Evolutionary conservation across 2,329 filamentous ascomycete species (phyloP).

Genomic region (Ascochyta pisi): DNA sequence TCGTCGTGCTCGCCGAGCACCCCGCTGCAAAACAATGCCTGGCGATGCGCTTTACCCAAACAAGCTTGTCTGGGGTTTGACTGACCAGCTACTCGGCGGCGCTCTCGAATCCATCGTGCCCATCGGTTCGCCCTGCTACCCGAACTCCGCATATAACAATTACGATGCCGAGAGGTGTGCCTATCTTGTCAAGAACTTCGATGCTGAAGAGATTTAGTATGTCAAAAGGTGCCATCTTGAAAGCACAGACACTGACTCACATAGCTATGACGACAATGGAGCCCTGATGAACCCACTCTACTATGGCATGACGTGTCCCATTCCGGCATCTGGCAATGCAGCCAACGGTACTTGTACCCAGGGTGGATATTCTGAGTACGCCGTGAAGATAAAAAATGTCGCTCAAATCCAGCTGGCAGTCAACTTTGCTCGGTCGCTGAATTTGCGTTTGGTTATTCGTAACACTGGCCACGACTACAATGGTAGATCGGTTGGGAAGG

Average conservation of each 20-base stretch:
- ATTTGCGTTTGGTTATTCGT: conserved; percentile 42
- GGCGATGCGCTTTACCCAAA: conserved; percentile 35
- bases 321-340: conserved; percentile 23
- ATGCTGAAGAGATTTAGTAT: conserved; percentile 32
- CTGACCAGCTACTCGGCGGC: conserved; percentile 32
- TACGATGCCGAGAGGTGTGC: conserved; percentile 37
- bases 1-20: conserved; percentile 18
- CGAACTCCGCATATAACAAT: conserved; percentile 36
- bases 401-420: conserved; percentile 44
- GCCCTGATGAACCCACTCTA: conserved; percentile 40
- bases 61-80: conserved; percentile 28
- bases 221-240: not conserved
- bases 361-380: conserved; percentile 38
- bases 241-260: not conserved
- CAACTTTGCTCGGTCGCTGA: conserved; percentile 40
- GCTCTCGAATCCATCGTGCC: conserved; percentile 37
- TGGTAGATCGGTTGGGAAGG: conserved; percentile 37
- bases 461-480: conserved; percentile 46
- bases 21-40: conserved; percentile 39
- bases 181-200: conserved; percentile 24
- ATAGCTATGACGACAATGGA: conserved; percentile 32
- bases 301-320: conserved; percentile 38
- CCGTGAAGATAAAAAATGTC: conserved; percentile 37
- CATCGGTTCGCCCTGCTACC: conserved; percentile 39
- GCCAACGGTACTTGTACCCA: conserved; percentile 38